A percentile compares a stretch with the other conserved stretches of the same genome.
phyloP scores from a whole-genome alignment of 345 rosid species.

The Carallia brachiata region DNA sequence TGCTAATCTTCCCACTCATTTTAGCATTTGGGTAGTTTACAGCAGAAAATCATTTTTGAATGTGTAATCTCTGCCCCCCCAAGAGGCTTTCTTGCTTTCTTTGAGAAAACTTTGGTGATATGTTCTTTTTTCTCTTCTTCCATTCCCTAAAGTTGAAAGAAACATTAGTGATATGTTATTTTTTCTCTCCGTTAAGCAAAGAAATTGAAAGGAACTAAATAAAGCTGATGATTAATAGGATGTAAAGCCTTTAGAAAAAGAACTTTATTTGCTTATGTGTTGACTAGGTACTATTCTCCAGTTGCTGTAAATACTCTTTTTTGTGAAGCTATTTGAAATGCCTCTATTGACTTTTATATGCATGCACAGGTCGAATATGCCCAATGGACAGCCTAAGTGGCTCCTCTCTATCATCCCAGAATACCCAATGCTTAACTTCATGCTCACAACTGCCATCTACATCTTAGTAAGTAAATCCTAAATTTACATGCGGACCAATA shows the following conservation, averaged over 20 bases:
- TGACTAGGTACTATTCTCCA: not conserved
- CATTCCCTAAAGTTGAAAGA: not conserved
- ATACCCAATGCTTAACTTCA: slow-evolving; percentile 87
- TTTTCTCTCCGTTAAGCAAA: too few species aligned
- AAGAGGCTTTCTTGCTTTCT: too few species aligned
- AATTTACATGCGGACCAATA: not conserved
- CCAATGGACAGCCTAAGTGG: slow-evolving; percentile 99
- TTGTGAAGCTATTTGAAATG: not conserved
- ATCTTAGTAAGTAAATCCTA: slow-evolving; percentile 57
- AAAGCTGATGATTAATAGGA: not conserved
- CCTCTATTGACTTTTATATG: slow-evolving; percentile 6
- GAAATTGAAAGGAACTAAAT: too few species aligned
- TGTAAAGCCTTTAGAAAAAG: not conserved
- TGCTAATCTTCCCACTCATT: not conserved
- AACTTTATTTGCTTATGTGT: not conserved
- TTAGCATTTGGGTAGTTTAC: not conserved
- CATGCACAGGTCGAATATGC: slow-evolving; percentile 62
- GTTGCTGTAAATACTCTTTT: not conserved
- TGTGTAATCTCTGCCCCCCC: too few species aligned
- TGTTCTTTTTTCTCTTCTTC: not conserved
- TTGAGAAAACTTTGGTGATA: slow-evolving; percentile 1
- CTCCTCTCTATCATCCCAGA: slow-evolving; percentile 86
- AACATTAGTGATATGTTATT: too few species aligned
- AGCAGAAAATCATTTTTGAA: too few species aligned
- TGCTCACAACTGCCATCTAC: slow-evolving; percentile 91